Conservation (phyloP, 495 filamentous ascomycete species). For the Astrothelium subdiscretum region DNA sequence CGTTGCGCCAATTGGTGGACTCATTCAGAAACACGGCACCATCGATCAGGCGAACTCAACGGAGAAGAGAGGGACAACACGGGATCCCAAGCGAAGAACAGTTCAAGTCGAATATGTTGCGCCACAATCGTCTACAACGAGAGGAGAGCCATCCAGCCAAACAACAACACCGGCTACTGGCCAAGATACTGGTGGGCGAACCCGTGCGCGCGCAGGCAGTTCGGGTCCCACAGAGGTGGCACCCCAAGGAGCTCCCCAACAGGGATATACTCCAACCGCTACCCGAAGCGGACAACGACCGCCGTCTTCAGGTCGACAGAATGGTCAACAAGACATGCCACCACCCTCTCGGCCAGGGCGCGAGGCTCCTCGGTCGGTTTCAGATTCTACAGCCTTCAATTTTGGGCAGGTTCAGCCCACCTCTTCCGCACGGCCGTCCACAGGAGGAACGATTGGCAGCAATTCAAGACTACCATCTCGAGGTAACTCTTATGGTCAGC, state of each 20-base stretch:
- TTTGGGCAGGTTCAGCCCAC: constrained; percentile 29
- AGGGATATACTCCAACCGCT: constrained; percentile 5
- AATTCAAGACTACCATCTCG: constrained; percentile 56
- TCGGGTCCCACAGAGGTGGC: constrained; percentile 37
- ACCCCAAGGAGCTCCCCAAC: constrained; percentile 5
- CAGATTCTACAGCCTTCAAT: constrained; percentile 40
- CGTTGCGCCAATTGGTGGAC: constrained; percentile 46
- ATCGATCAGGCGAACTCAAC: constrained; percentile 56
- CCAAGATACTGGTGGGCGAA: constrained; percentile 22
- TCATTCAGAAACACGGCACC: constrained; percentile 63
- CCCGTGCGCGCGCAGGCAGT: constrained; percentile 40
- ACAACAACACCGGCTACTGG: constrained; percentile 23
- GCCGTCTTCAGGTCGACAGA: not conserved
- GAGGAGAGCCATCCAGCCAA: constrained; percentile 40
- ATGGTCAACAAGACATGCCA: constrained; percentile 27
- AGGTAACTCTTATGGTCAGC: constrained; percentile 76
- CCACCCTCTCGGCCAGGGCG: constrained; percentile 36
- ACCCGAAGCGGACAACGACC: not conserved
- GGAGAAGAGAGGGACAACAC: constrained; percentile 49
- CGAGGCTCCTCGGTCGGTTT: constrained; percentile 44
- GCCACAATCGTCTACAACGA: constrained; percentile 66
- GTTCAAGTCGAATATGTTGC: constrained; percentile 98
- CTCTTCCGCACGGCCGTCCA: constrained; percentile 55
- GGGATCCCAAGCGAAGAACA: constrained; percentile 83
- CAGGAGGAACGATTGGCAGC: constrained; percentile 64